These are phyloP conservation scores for Trichoderma cornu-damae DNA, from an alignment of 2,329 filamentous ascomycete species.

Conservation along the genomic window DNA sequence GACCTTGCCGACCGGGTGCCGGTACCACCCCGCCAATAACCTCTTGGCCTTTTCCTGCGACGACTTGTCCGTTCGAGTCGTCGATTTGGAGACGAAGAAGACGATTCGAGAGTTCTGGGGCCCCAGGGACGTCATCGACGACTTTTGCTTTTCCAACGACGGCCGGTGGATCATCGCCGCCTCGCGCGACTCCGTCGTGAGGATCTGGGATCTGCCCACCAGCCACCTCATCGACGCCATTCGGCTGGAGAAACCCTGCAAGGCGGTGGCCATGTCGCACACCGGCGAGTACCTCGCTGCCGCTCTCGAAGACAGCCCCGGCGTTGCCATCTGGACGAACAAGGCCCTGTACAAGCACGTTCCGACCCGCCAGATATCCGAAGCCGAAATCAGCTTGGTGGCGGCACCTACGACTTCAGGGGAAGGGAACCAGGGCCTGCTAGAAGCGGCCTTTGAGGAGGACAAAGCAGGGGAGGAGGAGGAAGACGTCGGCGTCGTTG, in stretches of 20 bases:
- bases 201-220: slow-evolving; percentile 93
- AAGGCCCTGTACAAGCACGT: slow-evolving; percentile 85
- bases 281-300: slow-evolving; percentile 95
- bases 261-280: slow-evolving; percentile 76
- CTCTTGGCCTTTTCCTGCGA: slow-evolving; percentile 84
- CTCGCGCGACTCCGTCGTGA: slow-evolving; percentile 71
- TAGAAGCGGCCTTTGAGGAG: slow-evolving; percentile 69
- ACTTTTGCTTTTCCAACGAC: slow-evolving; percentile 86
- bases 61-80: slow-evolving; percentile 78
- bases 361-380: slow-evolving; percentile 76
- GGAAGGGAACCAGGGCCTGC: slow-evolving; percentile 68
- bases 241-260: slow-evolving; percentile 71
- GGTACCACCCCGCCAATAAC: slow-evolving; percentile 78
- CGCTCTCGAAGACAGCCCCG: slow-evolving; percentile 72
- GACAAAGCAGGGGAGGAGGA: slow-evolving; percentile 47
- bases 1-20: slow-evolving; percentile 68
- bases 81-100: slow-evolving; percentile 86
- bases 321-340: slow-evolving; percentile 96
- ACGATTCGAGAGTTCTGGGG: slow-evolving; percentile 92
- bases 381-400: slow-evolving; percentile 63
- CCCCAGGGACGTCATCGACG: slow-evolving; percentile 65
- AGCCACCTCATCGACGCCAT: slow-evolving; percentile 94
- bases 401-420: slow-evolving; percentile 71
- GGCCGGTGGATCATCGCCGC: slow-evolving; percentile 90
- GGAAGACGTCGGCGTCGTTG: slow-evolving; percentile 49